Conservation (phyloP, 352 stramenopile species). For the Phytophthora hybrid region DNA sequence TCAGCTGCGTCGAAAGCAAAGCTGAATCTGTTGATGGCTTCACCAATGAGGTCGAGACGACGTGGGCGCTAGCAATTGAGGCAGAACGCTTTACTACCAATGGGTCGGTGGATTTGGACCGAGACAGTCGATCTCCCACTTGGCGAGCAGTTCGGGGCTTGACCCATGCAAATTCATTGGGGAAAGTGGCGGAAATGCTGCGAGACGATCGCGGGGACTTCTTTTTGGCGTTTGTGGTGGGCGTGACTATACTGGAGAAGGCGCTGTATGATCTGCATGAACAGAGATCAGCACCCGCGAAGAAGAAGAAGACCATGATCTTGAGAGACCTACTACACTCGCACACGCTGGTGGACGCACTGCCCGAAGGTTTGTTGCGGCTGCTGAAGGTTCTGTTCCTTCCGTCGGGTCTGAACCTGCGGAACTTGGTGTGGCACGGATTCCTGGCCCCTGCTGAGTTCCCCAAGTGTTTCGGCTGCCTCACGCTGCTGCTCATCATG, state of each 20-base stretch:
- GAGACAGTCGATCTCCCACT: slow-evolving; percentile 1
- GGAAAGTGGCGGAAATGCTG: slow-evolving; percentile 37
- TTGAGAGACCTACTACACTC: slow-evolving; percentile 69
- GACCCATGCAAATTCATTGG: slow-evolving; percentile 40
- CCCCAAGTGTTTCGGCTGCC: slow-evolving; percentile 62
- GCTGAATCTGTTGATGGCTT: background rate
- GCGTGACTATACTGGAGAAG: slow-evolving; percentile 72
- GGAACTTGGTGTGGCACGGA: slow-evolving; percentile 79
- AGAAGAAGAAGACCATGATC: slow-evolving; percentile 73
- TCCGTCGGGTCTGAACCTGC: slow-evolving; percentile 67
- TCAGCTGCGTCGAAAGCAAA: slow-evolving; percentile 17
- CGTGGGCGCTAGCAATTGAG: slow-evolving; percentile 52
- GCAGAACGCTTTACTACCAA: slow-evolving; percentile 40
- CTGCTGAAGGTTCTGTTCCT: slow-evolving; percentile 67
- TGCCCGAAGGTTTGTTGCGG: slow-evolving; percentile 51
- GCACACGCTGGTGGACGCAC: slow-evolving; percentile 33
- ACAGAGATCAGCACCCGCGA: slow-evolving; percentile 3
- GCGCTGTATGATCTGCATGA: slow-evolving; percentile 65
- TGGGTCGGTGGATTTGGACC: background rate
- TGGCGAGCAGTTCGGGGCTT: slow-evolving; percentile 21
- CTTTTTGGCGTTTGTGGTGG: slow-evolving; percentile 63
- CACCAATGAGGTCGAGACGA: slow-evolving; percentile 38
- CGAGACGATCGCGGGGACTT: slow-evolving; percentile 45
- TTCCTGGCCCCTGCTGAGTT: slow-evolving; percentile 65
- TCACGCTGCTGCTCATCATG: slow-evolving; percentile 59